Percentiles rank a stretch among this genome's conserved stretches.
Conservation (phyloP, 176 grass and related monocot genomes). For the Zoysia japonica region DNA sequence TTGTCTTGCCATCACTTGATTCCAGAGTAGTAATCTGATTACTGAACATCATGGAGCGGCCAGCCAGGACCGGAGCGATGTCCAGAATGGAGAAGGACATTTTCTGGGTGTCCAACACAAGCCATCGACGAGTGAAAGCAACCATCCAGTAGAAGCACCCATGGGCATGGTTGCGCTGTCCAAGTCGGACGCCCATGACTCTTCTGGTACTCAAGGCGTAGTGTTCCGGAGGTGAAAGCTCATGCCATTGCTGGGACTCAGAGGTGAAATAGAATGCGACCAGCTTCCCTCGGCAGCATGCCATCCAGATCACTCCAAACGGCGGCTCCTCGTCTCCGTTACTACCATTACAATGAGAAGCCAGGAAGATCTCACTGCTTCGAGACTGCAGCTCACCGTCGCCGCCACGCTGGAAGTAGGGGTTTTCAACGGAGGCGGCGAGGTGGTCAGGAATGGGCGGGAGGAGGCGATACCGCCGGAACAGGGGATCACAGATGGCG, state of each 20-base stretch:
- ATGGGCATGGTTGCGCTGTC: slow-evolving; percentile 41
- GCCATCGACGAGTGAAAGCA: slow-evolving; percentile 45
- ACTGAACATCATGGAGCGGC: slow-evolving; percentile 47
- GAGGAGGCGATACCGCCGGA: slow-evolving; percentile 37
- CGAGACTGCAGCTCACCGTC: slow-evolving; percentile 37
- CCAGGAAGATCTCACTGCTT: slow-evolving; percentile 51
- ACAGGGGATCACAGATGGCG: slow-evolving; percentile 42
- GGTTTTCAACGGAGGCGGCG: slow-evolving; percentile 33
- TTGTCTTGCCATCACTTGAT: slow-evolving; percentile 33
- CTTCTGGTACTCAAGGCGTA: slow-evolving; percentile 48
- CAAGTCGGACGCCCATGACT: slow-evolving; percentile 46
- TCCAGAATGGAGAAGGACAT: slow-evolving; percentile 48
- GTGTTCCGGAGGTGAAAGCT: slow-evolving; percentile 33
- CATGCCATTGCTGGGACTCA: slow-evolving; percentile 12
- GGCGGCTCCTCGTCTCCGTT: background rate
- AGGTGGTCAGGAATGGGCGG: slow-evolving; percentile 47
- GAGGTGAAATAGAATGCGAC: slow-evolving; percentile 42
- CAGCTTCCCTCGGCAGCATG: slow-evolving; percentile 48
- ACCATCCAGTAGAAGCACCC: slow-evolving; percentile 58
- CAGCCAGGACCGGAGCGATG: slow-evolving; percentile 38
- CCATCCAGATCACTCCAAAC: slow-evolving; percentile 50
- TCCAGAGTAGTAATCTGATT: slow-evolving; percentile 55
- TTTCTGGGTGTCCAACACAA: slow-evolving; percentile 38
- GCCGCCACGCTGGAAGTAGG: slow-evolving; percentile 42
- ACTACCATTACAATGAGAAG: background rate